Conservation (phyloP, 106 monocot genomes). For the Dioscorea zingiberensis region DNA sequence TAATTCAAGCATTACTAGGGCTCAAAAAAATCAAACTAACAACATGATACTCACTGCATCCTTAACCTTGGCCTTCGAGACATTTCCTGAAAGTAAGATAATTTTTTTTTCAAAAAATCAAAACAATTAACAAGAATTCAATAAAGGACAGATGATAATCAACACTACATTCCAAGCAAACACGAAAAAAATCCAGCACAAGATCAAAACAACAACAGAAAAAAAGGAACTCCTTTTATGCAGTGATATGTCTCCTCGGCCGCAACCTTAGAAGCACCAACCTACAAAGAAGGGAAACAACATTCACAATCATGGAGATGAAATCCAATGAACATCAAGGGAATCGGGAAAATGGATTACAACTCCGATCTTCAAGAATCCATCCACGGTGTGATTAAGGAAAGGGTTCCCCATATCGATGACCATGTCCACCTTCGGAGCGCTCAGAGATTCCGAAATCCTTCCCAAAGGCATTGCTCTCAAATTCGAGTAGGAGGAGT, state of each 20-base stretch:
- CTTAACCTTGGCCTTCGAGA: slow-evolving; percentile 29
- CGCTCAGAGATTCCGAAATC: slow-evolving; percentile 22
- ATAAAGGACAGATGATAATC: too few relatives aligned
- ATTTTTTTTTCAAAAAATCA: background rate
- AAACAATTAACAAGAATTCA: too few relatives aligned
- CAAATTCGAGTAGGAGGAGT: too few relatives aligned
- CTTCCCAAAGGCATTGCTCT: slow-evolving; percentile 36
- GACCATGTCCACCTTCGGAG: slow-evolving; percentile 48
- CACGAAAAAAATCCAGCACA: too few relatives aligned
- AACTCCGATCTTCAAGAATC: slow-evolving; percentile 78
- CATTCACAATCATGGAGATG: background rate
- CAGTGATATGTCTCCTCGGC: slow-evolving; percentile 51
- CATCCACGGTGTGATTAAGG: slow-evolving; percentile 79
- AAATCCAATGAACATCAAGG: background rate
- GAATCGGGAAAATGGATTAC: slow-evolving; percentile 18
- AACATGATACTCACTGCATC: slow-evolving; percentile 32
- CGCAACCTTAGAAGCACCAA: slow-evolving; percentile 42
- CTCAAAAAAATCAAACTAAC: background rate
- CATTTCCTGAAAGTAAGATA: slow-evolving; percentile 18
- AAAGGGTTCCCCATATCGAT: slow-evolving; percentile 74
- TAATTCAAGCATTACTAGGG: background rate
- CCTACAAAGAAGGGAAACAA: slow-evolving; percentile 17
- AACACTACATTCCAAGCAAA: too few relatives aligned
- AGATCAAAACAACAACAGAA: background rate
- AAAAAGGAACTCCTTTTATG: slow-evolving; percentile 25